Conservation (phyloP, 352 stramenopile genomes). For the Pythium aquatile region DNA sequence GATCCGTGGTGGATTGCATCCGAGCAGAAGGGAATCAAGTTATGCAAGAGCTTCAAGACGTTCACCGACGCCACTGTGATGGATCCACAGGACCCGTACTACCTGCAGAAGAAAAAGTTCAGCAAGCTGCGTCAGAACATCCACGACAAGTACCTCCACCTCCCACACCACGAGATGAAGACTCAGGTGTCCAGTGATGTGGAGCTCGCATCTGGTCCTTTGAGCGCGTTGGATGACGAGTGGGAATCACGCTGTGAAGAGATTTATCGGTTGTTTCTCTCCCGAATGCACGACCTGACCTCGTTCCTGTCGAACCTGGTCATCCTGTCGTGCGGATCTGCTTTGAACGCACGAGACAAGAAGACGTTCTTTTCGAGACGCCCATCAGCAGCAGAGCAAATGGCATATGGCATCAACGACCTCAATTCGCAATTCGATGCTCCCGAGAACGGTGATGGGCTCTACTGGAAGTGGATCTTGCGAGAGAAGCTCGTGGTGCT, state of each 20-base stretch:
- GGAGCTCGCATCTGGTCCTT: constrained; percentile 41
- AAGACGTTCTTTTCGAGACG: constrained; percentile 76
- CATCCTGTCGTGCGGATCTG: constrained; percentile 61
- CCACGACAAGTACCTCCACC: constrained; percentile 74
- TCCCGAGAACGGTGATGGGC: constrained; percentile 49
- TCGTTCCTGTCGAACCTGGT: constrained; percentile 67
- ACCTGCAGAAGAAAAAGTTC: constrained; percentile 73
- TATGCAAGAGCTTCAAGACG: constrained; percentile 72
- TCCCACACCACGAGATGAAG: constrained; percentile 59
- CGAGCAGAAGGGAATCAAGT: constrained; percentile 43
- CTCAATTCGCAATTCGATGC: constrained; percentile 30
- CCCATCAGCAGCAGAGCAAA: constrained; percentile 49
- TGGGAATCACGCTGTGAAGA: constrained; percentile 67
- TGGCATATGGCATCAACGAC: constrained; percentile 42
- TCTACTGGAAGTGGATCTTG: constrained; percentile 83
- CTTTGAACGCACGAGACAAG: constrained; percentile 72
- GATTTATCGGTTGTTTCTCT: constrained; percentile 69
- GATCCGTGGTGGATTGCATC: constrained; percentile 49
- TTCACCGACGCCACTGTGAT: constrained; percentile 49
- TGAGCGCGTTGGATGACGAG: constrained; percentile 65
- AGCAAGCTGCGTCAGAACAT: constrained; percentile 57
- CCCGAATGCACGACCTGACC: constrained; percentile 70
- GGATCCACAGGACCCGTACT: constrained; percentile 66
- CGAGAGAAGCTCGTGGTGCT: constrained; percentile 79
- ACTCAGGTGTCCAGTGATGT: constrained; percentile 38